Conservation (phyloP, 2,329 filamentous ascomycete species). For the Verticillium zaregamsianum region DNA sequence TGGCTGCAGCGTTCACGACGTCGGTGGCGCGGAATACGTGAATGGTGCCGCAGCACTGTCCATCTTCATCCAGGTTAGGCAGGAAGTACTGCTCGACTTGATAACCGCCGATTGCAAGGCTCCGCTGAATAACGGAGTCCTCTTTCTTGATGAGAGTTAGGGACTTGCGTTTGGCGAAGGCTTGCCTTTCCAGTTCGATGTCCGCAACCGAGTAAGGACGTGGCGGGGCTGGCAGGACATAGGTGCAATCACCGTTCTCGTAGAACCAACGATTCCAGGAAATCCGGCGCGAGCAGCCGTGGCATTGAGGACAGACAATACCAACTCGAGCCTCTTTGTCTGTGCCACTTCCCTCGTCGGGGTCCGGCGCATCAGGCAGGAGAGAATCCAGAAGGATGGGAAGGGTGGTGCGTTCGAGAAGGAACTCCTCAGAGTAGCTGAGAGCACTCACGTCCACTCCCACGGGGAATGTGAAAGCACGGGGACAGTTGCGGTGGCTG, state of each 20-base stretch:
- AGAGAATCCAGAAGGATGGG: constrained; percentile 26
- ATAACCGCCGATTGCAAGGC: constrained; percentile 2
- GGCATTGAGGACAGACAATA: constrained; percentile 62
- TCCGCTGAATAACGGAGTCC: constrained; percentile 12
- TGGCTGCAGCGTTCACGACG: constrained; percentile 41
- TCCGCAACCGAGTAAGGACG: constrained; percentile 12
- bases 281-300: constrained; percentile 55
- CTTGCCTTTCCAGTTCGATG: constrained; percentile 13
- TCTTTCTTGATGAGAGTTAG: not conserved
- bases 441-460: constrained; percentile 25
- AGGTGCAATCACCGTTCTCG: constrained; percentile 45
- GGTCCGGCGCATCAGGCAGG: constrained; percentile 30
- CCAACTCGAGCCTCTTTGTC: constrained; percentile 53
- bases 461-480: constrained; percentile 42
- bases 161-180: not conserved
- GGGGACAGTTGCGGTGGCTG: constrained; percentile 32
- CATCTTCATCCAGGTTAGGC: constrained; percentile 30
- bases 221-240: constrained; percentile 28
- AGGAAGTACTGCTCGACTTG: constrained; percentile 28
- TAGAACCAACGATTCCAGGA: constrained; percentile 63
- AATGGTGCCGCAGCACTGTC: constrained; percentile 42
- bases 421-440: constrained; percentile 52
- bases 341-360: constrained; percentile 35
- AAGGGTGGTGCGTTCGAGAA: constrained; percentile 48
- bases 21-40: constrained; percentile 54